Base-by-base conservation (phyloP, 2,329 filamentous ascomycete genomes). In the Microdochium trichocladiopsis region DNA sequence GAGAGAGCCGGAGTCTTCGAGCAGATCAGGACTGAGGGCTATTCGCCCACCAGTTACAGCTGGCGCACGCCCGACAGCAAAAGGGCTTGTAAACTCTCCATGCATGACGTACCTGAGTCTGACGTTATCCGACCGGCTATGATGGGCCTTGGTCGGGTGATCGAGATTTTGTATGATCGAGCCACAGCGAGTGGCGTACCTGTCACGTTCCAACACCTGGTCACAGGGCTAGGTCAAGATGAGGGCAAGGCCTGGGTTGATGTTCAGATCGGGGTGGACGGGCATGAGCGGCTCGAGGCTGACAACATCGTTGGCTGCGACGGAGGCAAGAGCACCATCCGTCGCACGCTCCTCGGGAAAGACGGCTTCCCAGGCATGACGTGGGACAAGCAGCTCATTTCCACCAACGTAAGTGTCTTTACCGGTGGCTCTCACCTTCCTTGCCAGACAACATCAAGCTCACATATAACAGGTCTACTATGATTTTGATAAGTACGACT, bases 261-360 rank as follows among this genome's bases (percentile, higher is more conserved):
- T 3, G 66, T 67, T 8, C 55, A 64, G 41, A 60, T 57, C 1
- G 55, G 41, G 4, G 3, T 56, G 8, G 54, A 56, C 10, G 60
- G 60, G 2, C 51, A 50, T n/a, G 51, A 58, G 50, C 41, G 10
- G 23, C 48, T 61, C n/a, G 56, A 55, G 36, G 73, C 67, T 16
- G 69, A 75, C 57, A 77, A 76, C 57, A 58, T 78, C 2, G 60
- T 73, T 24, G 73, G 72, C 0, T 75, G 72, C 55, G 75, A 78
- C 60, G 75, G 74, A 6, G 71, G 67, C 2, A 68, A 66, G 36
- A 71, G 67, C 54, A 66, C 57, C 55, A 60, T 76, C 3, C 64
- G 74, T 22, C 65, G 66, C n/a, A 62, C 63, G 41, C 55, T 75
- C 11, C 72, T 73, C 59, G 71, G 72, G 18, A 60, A 62, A 36